Evolutionary conservation across 177 flowering plant species (phyloP).

Genomic region (Vitis hybrid): DNA sequence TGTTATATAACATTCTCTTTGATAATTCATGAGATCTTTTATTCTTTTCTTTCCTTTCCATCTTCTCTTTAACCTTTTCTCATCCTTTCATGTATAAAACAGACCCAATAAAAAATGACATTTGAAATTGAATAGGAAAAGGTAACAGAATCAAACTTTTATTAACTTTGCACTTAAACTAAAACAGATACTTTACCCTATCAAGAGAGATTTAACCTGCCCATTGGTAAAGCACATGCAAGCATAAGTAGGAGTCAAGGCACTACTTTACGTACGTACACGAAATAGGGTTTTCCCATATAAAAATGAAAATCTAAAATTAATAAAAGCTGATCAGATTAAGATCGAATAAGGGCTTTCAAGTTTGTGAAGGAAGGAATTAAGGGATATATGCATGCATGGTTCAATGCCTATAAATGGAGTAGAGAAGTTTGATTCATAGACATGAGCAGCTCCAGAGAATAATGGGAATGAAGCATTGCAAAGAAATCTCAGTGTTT

Average conservation of each 20-base stretch:
- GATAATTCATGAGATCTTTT: neutral
- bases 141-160: neutral
- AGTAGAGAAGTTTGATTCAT: no score
- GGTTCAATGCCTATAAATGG: conserved; percentile 8
- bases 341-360: conserved; percentile 12
- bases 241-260: conserved; percentile 17
- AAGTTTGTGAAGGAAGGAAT: conserved; percentile 25
- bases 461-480: conserved; percentile 12
- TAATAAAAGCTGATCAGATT: conserved; percentile 2
- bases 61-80: neutral
- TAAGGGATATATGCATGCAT: neutral
- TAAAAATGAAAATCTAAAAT: neutral
- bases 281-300: neutral
- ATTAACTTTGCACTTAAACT: no score
- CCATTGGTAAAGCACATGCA: conserved; percentile 2
- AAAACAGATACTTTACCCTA: conserved; percentile 14
- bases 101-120: neutral
- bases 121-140: no score
- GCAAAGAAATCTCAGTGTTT: conserved; percentile 6
- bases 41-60: neutral
- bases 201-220: conserved; percentile 1
- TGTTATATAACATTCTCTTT: neutral
- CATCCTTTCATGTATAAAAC: neutral
- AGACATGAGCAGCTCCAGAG: neutral
- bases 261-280: neutral